phyloP scores from a whole-genome alignment of 2,329 filamentous ascomycete species.

The Aspergillus vadensis region DNA sequence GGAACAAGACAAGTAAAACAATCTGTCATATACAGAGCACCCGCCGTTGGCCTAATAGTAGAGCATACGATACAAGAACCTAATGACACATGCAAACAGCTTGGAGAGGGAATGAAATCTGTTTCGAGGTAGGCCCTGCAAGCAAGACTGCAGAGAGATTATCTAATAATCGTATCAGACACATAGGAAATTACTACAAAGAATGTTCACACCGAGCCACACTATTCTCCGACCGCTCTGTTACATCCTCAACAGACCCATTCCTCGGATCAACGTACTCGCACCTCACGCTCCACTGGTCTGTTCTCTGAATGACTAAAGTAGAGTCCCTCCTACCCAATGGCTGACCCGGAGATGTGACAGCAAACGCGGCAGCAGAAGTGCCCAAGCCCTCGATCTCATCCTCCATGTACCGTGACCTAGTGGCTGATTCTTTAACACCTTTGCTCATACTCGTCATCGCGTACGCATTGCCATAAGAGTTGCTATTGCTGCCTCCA shows the following conservation, averaged over 20 bases:
- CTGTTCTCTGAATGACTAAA: not conserved
- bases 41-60: too few species aligned
- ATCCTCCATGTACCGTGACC: not conserved
- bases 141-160: not conserved
- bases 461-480: not conserved
- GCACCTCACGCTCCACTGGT: not conserved
- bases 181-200: not conserved
- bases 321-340: not conserved
- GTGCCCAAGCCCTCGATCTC: not conserved
- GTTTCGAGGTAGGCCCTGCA: too few species aligned
- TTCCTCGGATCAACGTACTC: not conserved
- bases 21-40: too few species aligned
- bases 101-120: too few species aligned
- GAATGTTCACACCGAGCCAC: not conserved
- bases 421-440: not conserved
- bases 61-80: too few species aligned
- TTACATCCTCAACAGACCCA: not conserved
- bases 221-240: not conserved
- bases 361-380: constrained; percentile 2
- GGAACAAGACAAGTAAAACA: too few species aligned
- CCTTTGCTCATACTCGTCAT: not conserved
- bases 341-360: not conserved
- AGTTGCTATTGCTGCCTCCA: not conserved
- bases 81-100: too few species aligned
- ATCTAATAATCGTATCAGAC: not conserved